Evolutionary conservation across 495 filamentous ascomycete genomes (phyloP), one percentile per base, ranked within the genome.

Genomic region (Polyplosphaeria fusca): DNA sequence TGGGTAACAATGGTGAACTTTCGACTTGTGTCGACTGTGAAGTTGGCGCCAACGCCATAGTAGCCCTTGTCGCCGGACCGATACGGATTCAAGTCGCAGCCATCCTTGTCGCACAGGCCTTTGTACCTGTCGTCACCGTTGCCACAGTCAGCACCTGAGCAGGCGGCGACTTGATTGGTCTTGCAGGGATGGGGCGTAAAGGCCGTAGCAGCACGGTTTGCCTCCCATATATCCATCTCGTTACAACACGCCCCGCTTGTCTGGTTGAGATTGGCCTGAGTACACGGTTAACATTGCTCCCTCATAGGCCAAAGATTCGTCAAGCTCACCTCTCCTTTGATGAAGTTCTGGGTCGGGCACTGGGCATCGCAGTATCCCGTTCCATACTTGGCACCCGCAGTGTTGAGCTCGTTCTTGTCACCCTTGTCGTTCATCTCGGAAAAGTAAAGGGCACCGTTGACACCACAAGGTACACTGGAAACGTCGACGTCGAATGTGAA

Each of bases 361-460:
- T 86, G 84, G 4, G 82, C 79, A 64, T 88, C 85, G 63, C 85
- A 88, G 71, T 88, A 87, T 0, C 84, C 85, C 30, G 82, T 82
- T n/a, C 84, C 84, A 68, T 85, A 86, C 7, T 71, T 65, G 3
- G 83, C 81, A n/a, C 84, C 84, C 3, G 79, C 82, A 9, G 76
- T 71, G 68, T 86, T 88, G 28, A 45, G 23, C 2, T 48, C 46
- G 18, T 53, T 65, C 5, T 68, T 61, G 58, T 71, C 79, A 27
- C 83, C 83, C 13, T 76, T 72, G 1, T 57, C 54, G 27, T 73
- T 63, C 83, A 88, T 87, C 68, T 85, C 80, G 23, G 76, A 76
- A 41, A 87, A 74, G 67, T 86, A 86, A 13, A 88, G 72, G 1
- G 84, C 83, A 44, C 80, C 82, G 70, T 88, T 88, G 74, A 83